Percentiles rank a stretch among this genome's conserved stretches.
Conservation (phyloP, 495 filamentous ascomycete genomes). For the Chaetomidium leptoderma region DNA sequence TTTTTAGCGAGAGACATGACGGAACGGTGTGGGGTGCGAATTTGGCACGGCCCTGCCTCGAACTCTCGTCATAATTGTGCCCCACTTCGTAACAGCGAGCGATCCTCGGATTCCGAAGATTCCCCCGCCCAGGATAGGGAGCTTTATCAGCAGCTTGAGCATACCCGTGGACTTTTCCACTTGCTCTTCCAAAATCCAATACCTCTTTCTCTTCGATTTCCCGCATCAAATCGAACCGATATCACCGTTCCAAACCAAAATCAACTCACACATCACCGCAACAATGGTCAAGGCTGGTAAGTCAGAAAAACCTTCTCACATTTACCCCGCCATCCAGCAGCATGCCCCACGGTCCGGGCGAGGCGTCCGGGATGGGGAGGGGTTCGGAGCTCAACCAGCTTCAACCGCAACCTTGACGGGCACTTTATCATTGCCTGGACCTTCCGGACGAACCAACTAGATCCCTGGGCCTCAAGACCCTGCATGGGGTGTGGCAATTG, state of each 20-base stretch:
- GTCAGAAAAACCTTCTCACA: constrained; percentile 37
- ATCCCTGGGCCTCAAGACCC: constrained; percentile 11
- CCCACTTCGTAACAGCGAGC: constrained; percentile 19
- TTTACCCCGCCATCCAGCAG: constrained; percentile 28
- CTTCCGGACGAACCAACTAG: neutral
- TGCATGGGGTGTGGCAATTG: constrained; percentile 4
- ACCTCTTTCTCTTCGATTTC: neutral
- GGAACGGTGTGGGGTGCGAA: constrained; percentile 10
- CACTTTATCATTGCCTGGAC: constrained; percentile 9
- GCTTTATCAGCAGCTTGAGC: constrained; percentile 11
- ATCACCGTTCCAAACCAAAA: constrained; percentile 1
- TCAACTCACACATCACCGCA: constrained; percentile 25
- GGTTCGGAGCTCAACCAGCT: neutral
- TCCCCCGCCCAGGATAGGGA: constrained; percentile 4
- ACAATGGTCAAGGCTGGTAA: constrained; percentile 96
- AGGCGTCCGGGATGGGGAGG: constrained; percentile 12
- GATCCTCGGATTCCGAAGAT: constrained; percentile 24
- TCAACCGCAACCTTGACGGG: constrained; percentile 31
- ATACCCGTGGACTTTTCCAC: constrained; percentile 16
- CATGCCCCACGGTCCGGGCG: constrained; percentile 13
- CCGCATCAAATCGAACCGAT: neutral
- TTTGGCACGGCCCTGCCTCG: no score
- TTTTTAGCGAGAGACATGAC: no score
- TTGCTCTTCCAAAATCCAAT: constrained; percentile 2
- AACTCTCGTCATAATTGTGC: constrained; percentile 18